Percentiles rank a stretch among this genome's conserved stretches.
Conservation (phyloP, 257 asterid species). For the Fraxinus excelsior region DNA sequence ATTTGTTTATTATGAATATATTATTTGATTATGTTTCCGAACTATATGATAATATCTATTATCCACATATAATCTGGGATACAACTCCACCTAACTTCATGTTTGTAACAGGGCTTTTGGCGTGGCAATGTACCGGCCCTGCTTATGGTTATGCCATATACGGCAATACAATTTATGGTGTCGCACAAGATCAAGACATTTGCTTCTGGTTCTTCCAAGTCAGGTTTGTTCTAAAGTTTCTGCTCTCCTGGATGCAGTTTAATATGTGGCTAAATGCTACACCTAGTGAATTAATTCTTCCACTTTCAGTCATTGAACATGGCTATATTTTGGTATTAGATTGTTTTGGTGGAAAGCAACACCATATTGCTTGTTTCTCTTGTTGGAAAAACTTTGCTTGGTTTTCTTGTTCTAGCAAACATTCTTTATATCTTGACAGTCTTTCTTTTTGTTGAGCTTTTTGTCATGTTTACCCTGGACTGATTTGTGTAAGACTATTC, state of each 20-base stretch:
- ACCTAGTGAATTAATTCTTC: background rate
- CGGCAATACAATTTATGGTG: slow-evolving; percentile 87
- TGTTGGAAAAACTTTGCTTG: background rate
- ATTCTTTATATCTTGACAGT: background rate
- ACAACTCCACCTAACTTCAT: background rate
- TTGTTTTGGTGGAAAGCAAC: background rate
- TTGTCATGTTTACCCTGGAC: background rate
- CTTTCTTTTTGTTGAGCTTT: background rate
- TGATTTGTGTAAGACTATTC: background rate
- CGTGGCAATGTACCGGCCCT: slow-evolving; percentile 96
- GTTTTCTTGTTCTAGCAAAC: background rate
- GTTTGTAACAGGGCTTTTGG: slow-evolving; percentile 76
- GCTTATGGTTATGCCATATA: slow-evolving; percentile 96
- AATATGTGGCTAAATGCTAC: background rate
- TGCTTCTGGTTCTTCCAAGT: slow-evolving; percentile 83
- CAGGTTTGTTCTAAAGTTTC: slow-evolving; percentile 52
- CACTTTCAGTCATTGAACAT: background rate
- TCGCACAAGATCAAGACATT: slow-evolving; percentile 76
- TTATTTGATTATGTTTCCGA: background rate
- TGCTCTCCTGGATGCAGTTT: slow-evolving; percentile 13
- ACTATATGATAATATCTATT: background rate
- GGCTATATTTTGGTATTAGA: background rate
- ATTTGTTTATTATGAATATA: slow-evolving; percentile 22
- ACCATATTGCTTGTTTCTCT: background rate
- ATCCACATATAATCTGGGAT: background rate